phyloP scores from a whole-genome alignment of 108 stramenopile genomes.

The Nannochloropsis oceanica region DNA sequence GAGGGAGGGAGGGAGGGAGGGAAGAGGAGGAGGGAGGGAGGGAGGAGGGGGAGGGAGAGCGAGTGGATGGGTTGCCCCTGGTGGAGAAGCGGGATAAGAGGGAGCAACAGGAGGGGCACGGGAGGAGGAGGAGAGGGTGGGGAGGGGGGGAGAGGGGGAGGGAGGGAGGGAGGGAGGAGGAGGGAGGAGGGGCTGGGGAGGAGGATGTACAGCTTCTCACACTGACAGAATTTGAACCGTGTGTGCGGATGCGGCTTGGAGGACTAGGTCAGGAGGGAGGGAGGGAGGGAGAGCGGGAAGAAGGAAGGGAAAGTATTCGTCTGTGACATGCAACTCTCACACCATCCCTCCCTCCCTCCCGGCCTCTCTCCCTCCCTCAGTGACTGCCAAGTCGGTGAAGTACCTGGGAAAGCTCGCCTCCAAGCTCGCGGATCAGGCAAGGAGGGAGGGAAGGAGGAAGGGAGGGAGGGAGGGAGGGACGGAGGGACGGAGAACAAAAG shows the following conservation, averaged over 20 bases:
- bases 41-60: too few relatives aligned
- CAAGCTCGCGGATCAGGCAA: background rate
- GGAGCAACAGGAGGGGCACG: constrained; percentile 1
- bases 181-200: constrained; percentile 38
- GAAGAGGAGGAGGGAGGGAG: too few relatives aligned
- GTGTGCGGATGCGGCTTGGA: constrained; percentile 56
- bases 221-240: constrained; percentile 59
- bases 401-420: constrained; percentile 62
- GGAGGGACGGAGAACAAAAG: background rate
- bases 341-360: background rate
- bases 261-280: too few relatives aligned
- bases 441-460: background rate
- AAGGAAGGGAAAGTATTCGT: background rate
- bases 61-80: too few relatives aligned
- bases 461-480: background rate
- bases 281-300: background rate
- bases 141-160: background rate
- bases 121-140: background rate
- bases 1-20: too few relatives aligned
- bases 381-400: constrained; percentile 67
- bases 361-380: constrained; percentile 19
- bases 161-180: constrained; percentile 10
- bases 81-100: background rate
- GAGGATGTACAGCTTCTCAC: constrained; percentile 75
- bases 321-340: background rate